Percentiles rank a stretch among this genome's conserved stretches.
These are phyloP conservation scores for Entrophospora sp. DNA, from an alignment of 192 early-diverging fungal genomes.

Conservation along the genomic window DNA sequence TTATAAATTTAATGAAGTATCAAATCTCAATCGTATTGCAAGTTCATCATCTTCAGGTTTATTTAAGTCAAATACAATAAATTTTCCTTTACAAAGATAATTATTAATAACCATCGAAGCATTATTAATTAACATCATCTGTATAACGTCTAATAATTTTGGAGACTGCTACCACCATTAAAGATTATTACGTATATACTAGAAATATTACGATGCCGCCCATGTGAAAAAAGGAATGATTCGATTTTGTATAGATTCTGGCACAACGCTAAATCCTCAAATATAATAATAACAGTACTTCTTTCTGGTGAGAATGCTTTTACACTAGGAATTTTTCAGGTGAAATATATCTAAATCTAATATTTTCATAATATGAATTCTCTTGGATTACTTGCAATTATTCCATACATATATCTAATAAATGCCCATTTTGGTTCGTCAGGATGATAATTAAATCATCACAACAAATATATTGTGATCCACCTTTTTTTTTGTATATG, in stretches of 20 bases:
- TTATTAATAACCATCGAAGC: too few relatives aligned
- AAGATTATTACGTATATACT: background rate
- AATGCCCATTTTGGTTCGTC: slow-evolving; percentile 5
- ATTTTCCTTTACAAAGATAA: too few relatives aligned
- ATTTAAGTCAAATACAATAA: too few relatives aligned
- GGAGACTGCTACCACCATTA: background rate
- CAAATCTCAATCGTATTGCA: too few relatives aligned
- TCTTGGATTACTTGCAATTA: background rate
- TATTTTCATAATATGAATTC: background rate
- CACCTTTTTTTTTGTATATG: background rate
- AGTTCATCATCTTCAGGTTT: too few relatives aligned
- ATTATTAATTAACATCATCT: too few relatives aligned
- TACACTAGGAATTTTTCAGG: background rate
- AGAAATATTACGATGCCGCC: background rate
- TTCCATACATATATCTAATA: slow-evolving; percentile 5
- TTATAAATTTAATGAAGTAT: too few relatives aligned
- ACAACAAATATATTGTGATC: slow-evolving; percentile 6
- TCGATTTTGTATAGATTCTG: background rate
- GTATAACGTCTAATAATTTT: too few relatives aligned
- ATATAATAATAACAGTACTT: background rate
- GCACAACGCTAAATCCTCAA: background rate
- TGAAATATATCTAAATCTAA: background rate
- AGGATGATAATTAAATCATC: slow-evolving; percentile 11
- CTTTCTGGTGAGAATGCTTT: background rate
- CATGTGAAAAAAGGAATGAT: background rate